These are phyloP conservation scores for Leptographium wingfieldii DNA, from an alignment of 2,329 filamentous ascomycete species.

Conservation along the genomic window DNA sequence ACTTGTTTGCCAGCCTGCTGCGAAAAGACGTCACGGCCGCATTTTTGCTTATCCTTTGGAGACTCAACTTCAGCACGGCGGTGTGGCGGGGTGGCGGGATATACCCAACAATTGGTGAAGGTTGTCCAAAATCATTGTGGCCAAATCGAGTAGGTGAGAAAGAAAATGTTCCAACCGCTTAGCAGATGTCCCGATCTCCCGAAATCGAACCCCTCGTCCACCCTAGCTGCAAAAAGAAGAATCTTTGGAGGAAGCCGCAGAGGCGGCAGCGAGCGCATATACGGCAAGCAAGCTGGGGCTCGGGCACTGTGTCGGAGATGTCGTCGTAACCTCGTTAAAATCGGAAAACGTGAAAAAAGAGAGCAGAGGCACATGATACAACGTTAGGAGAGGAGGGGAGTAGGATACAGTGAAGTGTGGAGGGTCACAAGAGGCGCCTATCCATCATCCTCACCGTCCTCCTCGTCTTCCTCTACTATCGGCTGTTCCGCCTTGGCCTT, in stretches of 20 bases:
- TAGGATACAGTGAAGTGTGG: neutral
- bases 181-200: neutral
- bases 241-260: neutral
- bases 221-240: neutral
- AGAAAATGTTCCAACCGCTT: neutral
- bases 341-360: constrained; percentile 1
- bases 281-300: neutral
- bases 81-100: neutral
- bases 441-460: constrained; percentile 17
- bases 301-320: neutral
- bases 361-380: neutral
- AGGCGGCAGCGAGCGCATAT: neutral
- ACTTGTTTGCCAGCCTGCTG: neutral
- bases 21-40: neutral
- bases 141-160: neutral
- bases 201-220: neutral
- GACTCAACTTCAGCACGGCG: neutral
- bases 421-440: neutral
- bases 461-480: constrained; percentile 28
- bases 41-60: neutral
- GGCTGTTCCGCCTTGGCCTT: constrained; percentile 31
- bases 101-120: neutral
- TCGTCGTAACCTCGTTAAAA: constrained; percentile 10
- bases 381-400: neutral
- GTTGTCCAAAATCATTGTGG: neutral